Evolutionary conservation across 441 rosid genomes (phyloP).

Genomic region (Sinapis alba): DNA sequence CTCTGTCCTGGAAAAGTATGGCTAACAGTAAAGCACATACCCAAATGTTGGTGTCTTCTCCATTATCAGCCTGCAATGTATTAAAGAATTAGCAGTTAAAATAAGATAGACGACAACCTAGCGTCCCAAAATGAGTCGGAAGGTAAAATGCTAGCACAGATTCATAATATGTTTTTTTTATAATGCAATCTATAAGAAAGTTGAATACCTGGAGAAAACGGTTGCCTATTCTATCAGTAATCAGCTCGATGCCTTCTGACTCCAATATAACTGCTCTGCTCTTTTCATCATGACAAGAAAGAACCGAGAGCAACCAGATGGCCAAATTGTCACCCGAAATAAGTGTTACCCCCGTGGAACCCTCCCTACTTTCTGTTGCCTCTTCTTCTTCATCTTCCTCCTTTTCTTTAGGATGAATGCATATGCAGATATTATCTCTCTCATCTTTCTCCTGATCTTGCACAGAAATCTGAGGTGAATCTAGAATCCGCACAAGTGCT

Average conservation of each 20-base stretch:
- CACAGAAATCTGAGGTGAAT: slow-evolving; percentile 52
- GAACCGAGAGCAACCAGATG: slow-evolving; percentile 89
- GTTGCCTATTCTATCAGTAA: slow-evolving; percentile 75
- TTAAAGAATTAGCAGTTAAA: background rate
- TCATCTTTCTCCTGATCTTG: slow-evolving; percentile 53
- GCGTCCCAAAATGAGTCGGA: background rate
- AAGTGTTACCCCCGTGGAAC: slow-evolving; percentile 52
- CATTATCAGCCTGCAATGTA: slow-evolving; percentile 71
- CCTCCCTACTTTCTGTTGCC: slow-evolving; percentile 54
- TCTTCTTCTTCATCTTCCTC: slow-evolving; percentile 65
- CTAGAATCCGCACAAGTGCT: slow-evolving; percentile 78
- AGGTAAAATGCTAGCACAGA: slow-evolving; percentile 20
- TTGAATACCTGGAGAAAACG: slow-evolving; percentile 74
- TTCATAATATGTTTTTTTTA: background rate
- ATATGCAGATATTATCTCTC: slow-evolving; percentile 62
- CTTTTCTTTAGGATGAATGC: slow-evolving; percentile 61
- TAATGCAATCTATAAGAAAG: background rate
- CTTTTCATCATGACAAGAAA: slow-evolving; percentile 90
- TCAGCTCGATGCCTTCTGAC: slow-evolving; percentile 89
- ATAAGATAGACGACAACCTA: slow-evolving; percentile 1
- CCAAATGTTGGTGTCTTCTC: slow-evolving; percentile 92
- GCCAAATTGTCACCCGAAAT: slow-evolving; percentile 80
- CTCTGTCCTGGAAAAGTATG: slow-evolving; percentile 96
- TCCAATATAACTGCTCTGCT: slow-evolving; percentile 85
- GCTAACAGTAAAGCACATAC: slow-evolving; percentile 95